Evolutionary conservation across 1,284 basidiomycete genomes (phyloP), one percentile per base, ranked within the genome.

Genomic region (Cutaneotrichosporon cavernicola): DNA sequence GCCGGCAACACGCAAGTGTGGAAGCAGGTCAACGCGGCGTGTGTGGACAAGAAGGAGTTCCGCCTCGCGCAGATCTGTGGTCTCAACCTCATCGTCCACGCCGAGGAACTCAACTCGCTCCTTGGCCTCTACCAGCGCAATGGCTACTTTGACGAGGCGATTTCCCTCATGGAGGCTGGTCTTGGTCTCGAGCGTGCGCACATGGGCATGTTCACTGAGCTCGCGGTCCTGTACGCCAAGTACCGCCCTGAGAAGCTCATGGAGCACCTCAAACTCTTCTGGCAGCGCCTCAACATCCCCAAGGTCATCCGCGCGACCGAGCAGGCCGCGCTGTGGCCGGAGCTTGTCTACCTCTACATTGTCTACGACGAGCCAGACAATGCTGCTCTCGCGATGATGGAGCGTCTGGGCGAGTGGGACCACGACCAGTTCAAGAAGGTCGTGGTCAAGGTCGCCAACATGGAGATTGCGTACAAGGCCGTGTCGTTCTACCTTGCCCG

Each of bases 1-100:
- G 97, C 97, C 21, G 97, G 97, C 36, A 99, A 99, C 80, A 99
- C 97, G 11, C 93, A 97, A 90, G 97, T 99, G n/a, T 99, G 97
- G 97, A 98, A 98, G 83, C 97, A 99, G 81, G 97, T 99, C 65
- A 96, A 99, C 73, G 92, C 94, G 26, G 97, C 97, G 49, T 99
- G 97, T 82, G 88, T 99, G 62, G 94, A 97, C 84, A 97, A 98
- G 84, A 84, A 87, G 69, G 97, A 99, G 79, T 99, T 98, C 87
- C 90, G 93, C 71, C 81, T 98, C 75, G 95, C 97, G 21, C 95
- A 99, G 86, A 98, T 99, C 75, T 97, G 94, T 80, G 95, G 94
- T 86, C 88, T 97, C 69, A 92, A 97, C 80, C 89, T 96, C 74
- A 87, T 96, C 64, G 92, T 80, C 22, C 78, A 80, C 67, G 80